Conservation (phyloP, 345 rosid species). For the Bruguiera parviflora region DNA sequence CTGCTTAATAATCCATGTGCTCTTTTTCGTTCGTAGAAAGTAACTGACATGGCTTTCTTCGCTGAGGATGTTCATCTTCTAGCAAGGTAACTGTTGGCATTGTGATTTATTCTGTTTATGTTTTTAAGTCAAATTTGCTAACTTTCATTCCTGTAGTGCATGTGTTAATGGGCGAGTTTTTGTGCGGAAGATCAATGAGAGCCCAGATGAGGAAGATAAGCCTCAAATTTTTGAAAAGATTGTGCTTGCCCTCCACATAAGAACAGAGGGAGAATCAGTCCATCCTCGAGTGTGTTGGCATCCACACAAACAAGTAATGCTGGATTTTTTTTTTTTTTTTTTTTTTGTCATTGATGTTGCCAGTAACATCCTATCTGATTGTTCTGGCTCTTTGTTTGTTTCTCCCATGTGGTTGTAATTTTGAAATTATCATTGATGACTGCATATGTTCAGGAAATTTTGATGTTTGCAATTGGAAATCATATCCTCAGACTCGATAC, state of each 20-base stretch:
- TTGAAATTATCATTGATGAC: background rate
- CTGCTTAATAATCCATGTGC: background rate
- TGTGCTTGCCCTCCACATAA: conserved; percentile 58
- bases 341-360: too few relatives aligned
- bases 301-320: conserved; percentile 69
- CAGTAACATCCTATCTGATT: background rate
- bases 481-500: conserved; percentile 66
- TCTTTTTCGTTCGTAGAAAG: conserved; percentile 46
- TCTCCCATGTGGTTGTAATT: background rate
- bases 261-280: conserved; percentile 46
- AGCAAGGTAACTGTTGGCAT: conserved; percentile 56
- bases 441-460: conserved; percentile 57
- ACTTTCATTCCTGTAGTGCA: conserved; percentile 43
- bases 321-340: background rate
- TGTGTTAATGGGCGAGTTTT: conserved; percentile 75
- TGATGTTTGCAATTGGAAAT: conserved; percentile 74
- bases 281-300: conserved; percentile 95
- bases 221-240: conserved; percentile 60
- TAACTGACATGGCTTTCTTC: conserved; percentile 86
- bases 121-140: conserved; percentile 1
- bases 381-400: conserved; percentile 7
- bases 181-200: conserved; percentile 82
- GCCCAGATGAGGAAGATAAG: conserved; percentile 67
- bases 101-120: conserved; percentile 2
- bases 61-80: conserved; percentile 86